A percentile compares a stretch with the other conserved stretches of the same genome.
Evolutionary conservation across 192 early-diverging fungal genomes (phyloP).

Genomic region (Coemansia sp.): DNA sequence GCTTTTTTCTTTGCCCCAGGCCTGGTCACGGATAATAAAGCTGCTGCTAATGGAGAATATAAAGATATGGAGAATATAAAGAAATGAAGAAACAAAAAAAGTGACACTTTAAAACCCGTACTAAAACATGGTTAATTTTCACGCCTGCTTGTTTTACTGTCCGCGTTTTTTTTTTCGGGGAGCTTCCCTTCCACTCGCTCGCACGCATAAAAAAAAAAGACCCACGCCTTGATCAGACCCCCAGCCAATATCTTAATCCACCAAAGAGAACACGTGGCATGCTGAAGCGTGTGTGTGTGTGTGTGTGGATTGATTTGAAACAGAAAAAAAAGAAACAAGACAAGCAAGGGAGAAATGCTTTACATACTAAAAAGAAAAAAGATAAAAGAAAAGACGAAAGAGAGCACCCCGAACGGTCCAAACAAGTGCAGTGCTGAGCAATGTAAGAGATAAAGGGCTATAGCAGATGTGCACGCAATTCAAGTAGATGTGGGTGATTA

Average conservation of each 20-base stretch:
- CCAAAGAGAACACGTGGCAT: neutral
- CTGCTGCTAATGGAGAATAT: neutral
- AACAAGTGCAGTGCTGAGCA: neutral
- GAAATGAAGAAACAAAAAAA: neutral
- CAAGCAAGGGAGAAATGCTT: constrained; percentile 3
- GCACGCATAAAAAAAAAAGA: neutral
- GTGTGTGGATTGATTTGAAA: constrained; percentile 2
- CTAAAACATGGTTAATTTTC: no score
- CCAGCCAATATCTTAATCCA: neutral
- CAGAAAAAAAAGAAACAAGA: constrained; percentile 7
- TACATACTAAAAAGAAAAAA: constrained; percentile 7
- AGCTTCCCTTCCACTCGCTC: no score
- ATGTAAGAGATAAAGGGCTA: neutral
- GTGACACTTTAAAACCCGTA: neutral
- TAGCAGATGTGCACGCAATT: constrained; percentile 4
- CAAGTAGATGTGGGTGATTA: constrained; percentile 2
- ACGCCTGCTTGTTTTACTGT: neutral
- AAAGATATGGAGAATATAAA: neutral
- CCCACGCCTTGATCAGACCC: neutral
- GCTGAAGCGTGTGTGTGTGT: neutral
- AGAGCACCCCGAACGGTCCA: no score
- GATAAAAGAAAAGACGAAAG: neutral
- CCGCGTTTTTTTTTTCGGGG: neutral
- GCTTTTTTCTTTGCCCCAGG: neutral
- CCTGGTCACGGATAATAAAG: neutral